Evolutionary conservation across 1,139 yeast genomes (phyloP), one percentile per base, ranked within the genome.

Genomic region (Nematodospora anomalae): DNA sequence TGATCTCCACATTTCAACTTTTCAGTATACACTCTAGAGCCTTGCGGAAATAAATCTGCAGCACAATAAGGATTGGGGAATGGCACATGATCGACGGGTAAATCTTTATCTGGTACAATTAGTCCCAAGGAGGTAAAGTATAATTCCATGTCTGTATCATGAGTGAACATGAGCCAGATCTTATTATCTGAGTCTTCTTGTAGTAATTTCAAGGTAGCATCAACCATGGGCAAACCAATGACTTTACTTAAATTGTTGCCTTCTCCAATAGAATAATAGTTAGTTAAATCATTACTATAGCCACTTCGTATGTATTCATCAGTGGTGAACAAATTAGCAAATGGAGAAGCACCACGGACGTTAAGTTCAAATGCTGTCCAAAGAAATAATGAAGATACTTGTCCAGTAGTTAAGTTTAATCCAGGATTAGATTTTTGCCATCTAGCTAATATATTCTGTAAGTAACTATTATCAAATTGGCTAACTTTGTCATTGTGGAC

Each of bases 281-380:
- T 66, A 26, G 52, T 51, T 33, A 79, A 55, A 44, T 76, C 80
- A 14, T 58, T 56, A 16, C 57, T 46, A 32, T 50, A 46, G 1
- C 55, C 55, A 28, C 50, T 51, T 12, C 72, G 76, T 3, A 71
- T 51, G 51, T 66, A 69, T 41, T 79, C 83, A 24, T 74, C 74
- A 35, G 58, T 58, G 31, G 75, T 70, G 57, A 80, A 71, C 9
- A 78, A 58, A 18, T 63, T 58, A 51, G 82, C 74, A 35, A 78
- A 65, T 5, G 67, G 66, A 6, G 79, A 64, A 7, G 53, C 36
- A 2, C 81, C 83, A 23, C 57, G 58, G 13, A 70, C 76, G 46
- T 76, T 75, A 42, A 77, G 50, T 49, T 77, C 84, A 55, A 64
- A 80, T 1, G 80, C 79, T 57, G 83, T 77, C 60, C 74, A 60